Evolutionary conservation across 768 basidiomycete species (phyloP).

Genomic region (Astraeus odoratus): DNA sequence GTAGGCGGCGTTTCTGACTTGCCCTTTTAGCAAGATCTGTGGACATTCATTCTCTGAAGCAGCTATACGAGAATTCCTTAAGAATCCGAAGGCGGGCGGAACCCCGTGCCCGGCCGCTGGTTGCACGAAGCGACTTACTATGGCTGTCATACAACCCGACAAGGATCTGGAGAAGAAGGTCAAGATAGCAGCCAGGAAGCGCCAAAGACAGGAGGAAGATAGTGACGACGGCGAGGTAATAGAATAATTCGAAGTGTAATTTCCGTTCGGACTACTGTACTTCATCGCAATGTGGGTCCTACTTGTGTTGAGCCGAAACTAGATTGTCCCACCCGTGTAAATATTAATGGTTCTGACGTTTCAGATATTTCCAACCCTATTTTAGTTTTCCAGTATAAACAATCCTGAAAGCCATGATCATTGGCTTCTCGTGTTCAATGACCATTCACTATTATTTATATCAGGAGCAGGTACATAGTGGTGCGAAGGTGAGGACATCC

Average conservation of each 20-base stretch:
- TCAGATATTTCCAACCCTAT: background rate
- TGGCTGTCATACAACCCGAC: constrained; percentile 46
- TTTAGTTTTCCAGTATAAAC: no score
- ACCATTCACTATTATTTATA: no score
- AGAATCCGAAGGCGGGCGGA: constrained; percentile 22
- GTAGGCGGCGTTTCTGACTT: constrained; percentile 1
- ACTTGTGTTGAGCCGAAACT: background rate
- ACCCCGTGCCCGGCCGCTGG: constrained; percentile 66
- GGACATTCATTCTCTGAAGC: constrained; percentile 75
- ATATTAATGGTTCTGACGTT: no score
- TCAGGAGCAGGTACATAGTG: no score
- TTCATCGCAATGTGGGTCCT: background rate
- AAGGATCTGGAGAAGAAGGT: constrained; percentile 56
- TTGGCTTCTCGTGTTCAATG: no score
- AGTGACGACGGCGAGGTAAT: constrained; percentile 49
- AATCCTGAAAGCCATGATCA: no score
- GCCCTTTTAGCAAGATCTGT: constrained; percentile 49
- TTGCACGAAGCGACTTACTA: constrained; percentile 52
- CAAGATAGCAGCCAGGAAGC: constrained; percentile 50
- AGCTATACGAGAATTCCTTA: constrained; percentile 64
- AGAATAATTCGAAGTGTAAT: constrained; percentile 30
- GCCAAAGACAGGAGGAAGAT: constrained; percentile 33
- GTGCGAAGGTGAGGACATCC: background rate
- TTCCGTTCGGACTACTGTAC: background rate
- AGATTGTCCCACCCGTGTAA: background rate